Conservation (phyloP, 495 filamentous ascomycete species). For the Astrothelium subdiscretum region DNA sequence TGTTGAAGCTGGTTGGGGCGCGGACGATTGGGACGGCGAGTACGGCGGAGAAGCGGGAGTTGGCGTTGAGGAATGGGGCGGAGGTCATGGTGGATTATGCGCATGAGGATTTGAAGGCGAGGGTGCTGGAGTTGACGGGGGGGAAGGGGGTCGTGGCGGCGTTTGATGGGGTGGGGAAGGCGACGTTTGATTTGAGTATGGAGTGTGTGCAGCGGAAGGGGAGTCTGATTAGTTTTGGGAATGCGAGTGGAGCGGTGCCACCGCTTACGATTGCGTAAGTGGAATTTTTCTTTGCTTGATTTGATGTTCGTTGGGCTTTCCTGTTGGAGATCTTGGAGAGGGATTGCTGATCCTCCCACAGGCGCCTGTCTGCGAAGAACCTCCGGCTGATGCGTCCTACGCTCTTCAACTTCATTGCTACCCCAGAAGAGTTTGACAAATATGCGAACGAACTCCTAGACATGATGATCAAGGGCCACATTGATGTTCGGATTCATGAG, state of each 20-base stretch:
- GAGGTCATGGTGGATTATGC: slow-evolving; percentile 62
- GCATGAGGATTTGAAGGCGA: slow-evolving; percentile 37
- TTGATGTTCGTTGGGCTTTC: background rate
- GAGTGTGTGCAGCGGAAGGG: slow-evolving; percentile 73
- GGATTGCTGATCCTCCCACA: slow-evolving; percentile 3
- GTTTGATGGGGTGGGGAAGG: slow-evolving; percentile 81
- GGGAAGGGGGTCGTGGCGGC: slow-evolving; percentile 60
- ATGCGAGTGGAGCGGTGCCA: slow-evolving; percentile 71
- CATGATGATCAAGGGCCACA: slow-evolving; percentile 52
- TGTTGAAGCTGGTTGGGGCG: slow-evolving; percentile 62
- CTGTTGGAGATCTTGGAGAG: background rate
- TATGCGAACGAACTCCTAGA: slow-evolving; percentile 66
- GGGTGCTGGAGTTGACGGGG: slow-evolving; percentile 28
- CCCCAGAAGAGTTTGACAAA: slow-evolving; percentile 60
- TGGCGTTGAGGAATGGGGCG: slow-evolving; percentile 73
- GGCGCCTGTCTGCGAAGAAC: slow-evolving; percentile 63
- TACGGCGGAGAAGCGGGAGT: slow-evolving; percentile 56
- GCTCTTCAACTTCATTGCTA: slow-evolving; percentile 62
- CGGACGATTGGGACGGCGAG: slow-evolving; percentile 75
- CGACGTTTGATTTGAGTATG: slow-evolving; percentile 75
- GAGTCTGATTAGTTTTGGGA: slow-evolving; percentile 75
- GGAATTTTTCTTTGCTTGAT: background rate
- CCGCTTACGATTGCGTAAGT: slow-evolving; percentile 58
- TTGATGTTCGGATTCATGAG: slow-evolving; percentile 68
- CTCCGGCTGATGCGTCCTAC: slow-evolving; percentile 64